Base-by-base conservation (phyloP, 176 grass and related monocot genomes). In the Oryza glaberrima region DNA sequence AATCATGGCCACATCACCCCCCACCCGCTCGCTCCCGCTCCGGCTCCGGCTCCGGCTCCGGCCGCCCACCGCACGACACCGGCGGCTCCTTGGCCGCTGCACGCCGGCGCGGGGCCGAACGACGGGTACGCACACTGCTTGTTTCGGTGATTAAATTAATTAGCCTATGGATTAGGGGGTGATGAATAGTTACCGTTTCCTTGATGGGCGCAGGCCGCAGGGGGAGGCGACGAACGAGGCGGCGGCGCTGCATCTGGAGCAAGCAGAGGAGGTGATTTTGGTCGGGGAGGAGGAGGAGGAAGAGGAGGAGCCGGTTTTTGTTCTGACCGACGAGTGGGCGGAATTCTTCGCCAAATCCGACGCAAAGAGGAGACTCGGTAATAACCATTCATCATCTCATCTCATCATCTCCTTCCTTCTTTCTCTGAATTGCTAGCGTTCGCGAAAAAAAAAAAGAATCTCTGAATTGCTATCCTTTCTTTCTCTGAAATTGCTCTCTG, bases 301-400 rank as follows among this genome's bases (percentile, higher is more conserved):
- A 4, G 91, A 85, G 0, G 77, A 75, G 77, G 88, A 88, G 19
- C 88, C 88, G 11, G 65, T 91, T 32, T 94, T 86, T 73, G 85
- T 94, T 22, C 83, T 93, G 10, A 88, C 88, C 14, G 92, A 94
- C 70, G 88, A 91, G 89, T 91, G 85, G 88, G 73, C 78, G 3
- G 88, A 93, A 15, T 93, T 93, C 79, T 93, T 90, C 75, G 91
- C 88, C 72, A 90, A 90, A 84, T 90, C 91, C 3, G 91, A 88
- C n/a, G 91, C 91, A 83, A 93, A 88, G 85, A 87, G 91, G 77
- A 83, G 83, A 66, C 78, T 84, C 36, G 91, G 91, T 90, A 84
- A 12, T 1, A 46, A 3, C 56, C 10, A 64, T 51, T 36, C 35
- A 36, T 36, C 35, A 28, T 28, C 3, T 35, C 34, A 35, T 35